Evolutionary conservation across 208 protist species (phyloP).

Genomic region (Trypanosoma cruzi): DNA sequence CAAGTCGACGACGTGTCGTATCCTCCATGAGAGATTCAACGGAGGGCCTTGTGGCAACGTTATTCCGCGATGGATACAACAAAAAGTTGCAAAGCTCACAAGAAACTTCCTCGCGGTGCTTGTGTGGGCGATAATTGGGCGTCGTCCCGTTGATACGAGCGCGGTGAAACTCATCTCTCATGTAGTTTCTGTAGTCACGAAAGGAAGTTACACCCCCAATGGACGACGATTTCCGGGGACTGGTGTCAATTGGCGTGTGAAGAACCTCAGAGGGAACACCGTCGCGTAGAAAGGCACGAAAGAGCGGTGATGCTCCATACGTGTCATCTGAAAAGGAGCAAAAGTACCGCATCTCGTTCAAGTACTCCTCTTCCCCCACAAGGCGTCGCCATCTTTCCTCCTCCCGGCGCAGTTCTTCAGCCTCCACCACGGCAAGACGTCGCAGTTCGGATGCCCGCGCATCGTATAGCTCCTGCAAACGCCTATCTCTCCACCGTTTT

Average conservation of each 20-base stretch:
- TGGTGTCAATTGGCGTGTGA: neutral
- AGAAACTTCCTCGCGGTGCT: neutral
- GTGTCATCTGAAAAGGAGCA: neutral
- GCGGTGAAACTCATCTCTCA: conserved; percentile 16
- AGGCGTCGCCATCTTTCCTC: conserved; percentile 14
- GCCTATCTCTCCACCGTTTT: conserved; percentile 4
- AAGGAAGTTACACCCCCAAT: conserved; percentile 19
- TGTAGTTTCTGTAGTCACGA: conserved; percentile 19
- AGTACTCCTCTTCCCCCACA: conserved; percentile 15
- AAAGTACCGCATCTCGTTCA: conserved; percentile 24
- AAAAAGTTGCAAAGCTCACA: conserved; percentile 14
- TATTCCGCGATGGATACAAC: neutral
- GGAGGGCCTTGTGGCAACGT: too few relatives aligned
- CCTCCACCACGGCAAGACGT: conserved; percentile 7
- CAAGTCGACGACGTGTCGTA: neutral
- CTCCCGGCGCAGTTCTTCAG: neutral
- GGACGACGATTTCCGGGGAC: neutral
- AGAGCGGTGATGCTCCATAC: neutral
- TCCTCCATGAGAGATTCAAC: too few relatives aligned
- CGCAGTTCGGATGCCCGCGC: conserved; percentile 7
- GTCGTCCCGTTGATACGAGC: conserved; percentile 1
- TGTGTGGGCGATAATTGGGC: neutral
- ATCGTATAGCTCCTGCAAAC: conserved; percentile 11
- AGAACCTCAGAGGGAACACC: conserved; percentile 17
- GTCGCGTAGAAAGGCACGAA: conserved; percentile 7